A percentile compares a stretch with the other conserved stretches of the same genome.
Conservation (phyloP, 768 basidiomycete genomes). For the Collybia mongolica region DNA sequence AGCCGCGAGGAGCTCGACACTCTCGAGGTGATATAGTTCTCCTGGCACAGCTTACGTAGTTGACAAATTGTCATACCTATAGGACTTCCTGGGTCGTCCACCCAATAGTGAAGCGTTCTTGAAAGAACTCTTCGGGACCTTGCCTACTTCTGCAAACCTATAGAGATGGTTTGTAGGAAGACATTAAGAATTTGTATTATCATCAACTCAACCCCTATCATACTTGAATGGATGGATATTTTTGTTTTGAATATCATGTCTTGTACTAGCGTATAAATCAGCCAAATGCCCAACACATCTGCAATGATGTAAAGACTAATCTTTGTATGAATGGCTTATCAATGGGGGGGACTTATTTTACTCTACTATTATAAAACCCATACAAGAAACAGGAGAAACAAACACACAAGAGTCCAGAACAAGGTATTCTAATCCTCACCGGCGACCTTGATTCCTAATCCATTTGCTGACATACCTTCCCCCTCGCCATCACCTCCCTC, state of each 20-base stretch:
- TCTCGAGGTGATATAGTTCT: conserved; percentile 51
- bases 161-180: not conserved
- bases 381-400: too few relatives aligned
- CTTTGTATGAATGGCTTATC: too few relatives aligned
- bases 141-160: conserved; percentile 30
- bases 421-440: not conserved
- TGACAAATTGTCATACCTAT: conserved; percentile 1
- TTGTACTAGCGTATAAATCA: too few relatives aligned
- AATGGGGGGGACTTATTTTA: too few relatives aligned
- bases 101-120: conserved; percentile 78
- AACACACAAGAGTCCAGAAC: not conserved
- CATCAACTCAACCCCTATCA: not conserved
- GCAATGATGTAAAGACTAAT: too few relatives aligned
- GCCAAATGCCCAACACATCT: too few relatives aligned
- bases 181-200: not conserved
- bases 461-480: conserved; percentile 10
- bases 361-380: too few relatives aligned
- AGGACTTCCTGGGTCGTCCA: conserved; percentile 78
- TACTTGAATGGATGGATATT: too few relatives aligned
- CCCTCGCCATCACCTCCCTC: conserved; percentile 27
- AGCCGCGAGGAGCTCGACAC: conserved; percentile 79
- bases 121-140: conserved; percentile 57
- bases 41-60: not conserved
- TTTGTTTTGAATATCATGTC: too few relatives aligned
- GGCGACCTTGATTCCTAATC: conserved; percentile 1